phyloP scores from a whole-genome alignment of 768 basidiomycete species.

The Strobilomyces confusus region DNA sequence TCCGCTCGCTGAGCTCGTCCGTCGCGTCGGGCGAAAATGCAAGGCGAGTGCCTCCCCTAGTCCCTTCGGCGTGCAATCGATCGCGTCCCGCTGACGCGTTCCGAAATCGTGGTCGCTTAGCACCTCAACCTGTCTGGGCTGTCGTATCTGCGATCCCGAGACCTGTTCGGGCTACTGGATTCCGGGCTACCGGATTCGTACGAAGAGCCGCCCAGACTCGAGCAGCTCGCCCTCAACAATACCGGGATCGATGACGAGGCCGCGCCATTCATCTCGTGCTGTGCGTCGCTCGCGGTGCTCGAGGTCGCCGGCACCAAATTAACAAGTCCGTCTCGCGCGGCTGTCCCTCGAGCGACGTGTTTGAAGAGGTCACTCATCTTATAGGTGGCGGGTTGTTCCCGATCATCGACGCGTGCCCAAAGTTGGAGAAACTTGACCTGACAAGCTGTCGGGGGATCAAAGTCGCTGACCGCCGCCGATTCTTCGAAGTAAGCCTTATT shows the following conservation, averaged over 20 bases:
- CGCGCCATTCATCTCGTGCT: constrained; percentile 48
- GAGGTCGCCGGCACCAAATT: constrained; percentile 57
- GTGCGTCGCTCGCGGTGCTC: constrained; percentile 44
- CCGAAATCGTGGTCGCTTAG: constrained; percentile 31
- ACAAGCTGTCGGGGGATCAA: constrained; percentile 64
- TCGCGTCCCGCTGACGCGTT: neutral
- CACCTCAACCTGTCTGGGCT: constrained; percentile 57
- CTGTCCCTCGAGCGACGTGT: neutral
- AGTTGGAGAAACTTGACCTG: constrained; percentile 52
- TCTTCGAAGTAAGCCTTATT: constrained; percentile 50
- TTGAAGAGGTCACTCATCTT: neutral
- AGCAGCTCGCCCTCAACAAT: constrained; percentile 52
- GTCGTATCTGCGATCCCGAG: constrained; percentile 43
- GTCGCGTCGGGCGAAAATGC: constrained; percentile 53
- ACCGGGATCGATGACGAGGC: constrained; percentile 60
- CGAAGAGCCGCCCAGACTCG: constrained; percentile 35
- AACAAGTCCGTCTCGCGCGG: constrained; percentile 41
- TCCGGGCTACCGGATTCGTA: no score
- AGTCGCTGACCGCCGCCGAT: constrained; percentile 55
- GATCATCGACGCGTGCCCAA: constrained; percentile 55
- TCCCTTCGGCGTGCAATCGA: neutral
- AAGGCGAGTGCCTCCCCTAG: constrained; percentile 37
- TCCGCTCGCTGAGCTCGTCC: constrained; percentile 44
- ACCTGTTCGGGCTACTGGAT: constrained; percentile 54
- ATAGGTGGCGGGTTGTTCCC: constrained; percentile 51